phyloP scores from a whole-genome alignment of 2,329 filamentous ascomycete species.

The Aspergillus pseudoglaucus region DNA sequence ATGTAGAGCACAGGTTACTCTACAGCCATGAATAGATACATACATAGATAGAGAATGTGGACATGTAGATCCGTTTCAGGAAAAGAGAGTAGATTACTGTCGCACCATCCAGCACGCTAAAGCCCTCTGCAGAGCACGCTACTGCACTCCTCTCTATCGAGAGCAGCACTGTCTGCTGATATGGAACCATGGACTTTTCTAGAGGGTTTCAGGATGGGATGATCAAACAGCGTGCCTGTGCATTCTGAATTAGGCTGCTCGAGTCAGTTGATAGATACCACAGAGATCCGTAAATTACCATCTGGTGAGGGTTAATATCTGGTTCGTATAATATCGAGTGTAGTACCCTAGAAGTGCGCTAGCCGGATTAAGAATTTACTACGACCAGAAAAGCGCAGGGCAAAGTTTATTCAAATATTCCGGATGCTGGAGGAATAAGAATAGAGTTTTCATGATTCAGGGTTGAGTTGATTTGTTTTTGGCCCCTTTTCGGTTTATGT shows the following conservation, averaged over 20 bases:
- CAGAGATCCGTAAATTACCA: not conserved
- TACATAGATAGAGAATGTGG: not conserved
- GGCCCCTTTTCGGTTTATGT: too few species aligned
- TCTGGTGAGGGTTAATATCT: too few species aligned
- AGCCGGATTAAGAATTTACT: not conserved
- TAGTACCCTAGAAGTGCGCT: not conserved
- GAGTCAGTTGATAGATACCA: not conserved
- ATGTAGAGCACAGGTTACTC: too few species aligned
- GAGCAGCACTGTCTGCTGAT: not conserved
- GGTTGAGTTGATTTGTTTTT: not conserved
- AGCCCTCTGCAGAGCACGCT: not conserved
- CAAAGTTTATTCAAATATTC: not conserved
- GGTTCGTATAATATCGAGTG: too few species aligned
- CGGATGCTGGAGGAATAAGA: not conserved
- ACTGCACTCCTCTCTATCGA: not conserved
- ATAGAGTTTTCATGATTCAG: not conserved
- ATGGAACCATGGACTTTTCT: conserved; percentile 16
- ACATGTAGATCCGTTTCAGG: not conserved
- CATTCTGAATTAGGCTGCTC: conserved; percentile 1
- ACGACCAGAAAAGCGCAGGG: not conserved
- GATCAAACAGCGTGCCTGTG: conserved; percentile 21
- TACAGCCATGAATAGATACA: not conserved
- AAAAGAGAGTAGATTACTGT: not conserved
- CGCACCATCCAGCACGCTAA: not conserved
- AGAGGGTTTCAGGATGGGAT: conserved; percentile 27